Percentiles rank a stretch among this genome's conserved stretches.
These are phyloP conservation scores for Silene coronaria DNA, from an alignment of 179 eudicot genomes.

Conservation along the genomic window DNA sequence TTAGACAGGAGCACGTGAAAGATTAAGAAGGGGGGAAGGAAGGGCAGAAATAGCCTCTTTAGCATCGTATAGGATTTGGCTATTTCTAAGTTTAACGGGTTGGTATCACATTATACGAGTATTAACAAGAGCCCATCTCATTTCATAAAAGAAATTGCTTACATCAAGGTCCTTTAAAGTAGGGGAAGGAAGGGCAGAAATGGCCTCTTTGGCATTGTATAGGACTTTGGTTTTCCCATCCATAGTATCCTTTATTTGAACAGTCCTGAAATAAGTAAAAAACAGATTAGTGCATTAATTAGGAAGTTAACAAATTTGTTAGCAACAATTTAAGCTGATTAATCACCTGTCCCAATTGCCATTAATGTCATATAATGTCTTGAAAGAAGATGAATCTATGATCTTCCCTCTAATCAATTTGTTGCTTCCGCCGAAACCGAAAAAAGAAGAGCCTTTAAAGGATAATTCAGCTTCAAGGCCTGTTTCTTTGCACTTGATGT, in stretches of 20 bases:
- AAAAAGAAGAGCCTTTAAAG: conserved; percentile 44
- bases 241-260: conserved; percentile 40
- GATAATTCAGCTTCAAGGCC: conserved; percentile 53
- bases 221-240: conserved; percentile 38
- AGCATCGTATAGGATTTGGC: no score
- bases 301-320: no score
- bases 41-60: no score
- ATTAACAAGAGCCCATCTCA: neutral
- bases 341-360: conserved; percentile 81
- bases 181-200: conserved; percentile 49
- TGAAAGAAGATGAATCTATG: conserved; percentile 32
- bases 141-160: conserved; percentile 7
- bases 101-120: no score
- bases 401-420: conserved; percentile 58
- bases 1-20: no score
- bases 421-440: conserved; percentile 33
- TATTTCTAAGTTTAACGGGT: no score
- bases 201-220: conserved; percentile 50
- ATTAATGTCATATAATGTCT: conserved; percentile 50
- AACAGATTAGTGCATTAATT: no score
- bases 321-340: neutral
- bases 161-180: conserved; percentile 55
- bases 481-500: conserved; percentile 54
- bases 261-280: conserved; percentile 20
- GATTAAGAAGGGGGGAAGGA: no score